Base-by-base conservation (phyloP, 169 alveolate species). In the Eimeria sp. region DNA sequence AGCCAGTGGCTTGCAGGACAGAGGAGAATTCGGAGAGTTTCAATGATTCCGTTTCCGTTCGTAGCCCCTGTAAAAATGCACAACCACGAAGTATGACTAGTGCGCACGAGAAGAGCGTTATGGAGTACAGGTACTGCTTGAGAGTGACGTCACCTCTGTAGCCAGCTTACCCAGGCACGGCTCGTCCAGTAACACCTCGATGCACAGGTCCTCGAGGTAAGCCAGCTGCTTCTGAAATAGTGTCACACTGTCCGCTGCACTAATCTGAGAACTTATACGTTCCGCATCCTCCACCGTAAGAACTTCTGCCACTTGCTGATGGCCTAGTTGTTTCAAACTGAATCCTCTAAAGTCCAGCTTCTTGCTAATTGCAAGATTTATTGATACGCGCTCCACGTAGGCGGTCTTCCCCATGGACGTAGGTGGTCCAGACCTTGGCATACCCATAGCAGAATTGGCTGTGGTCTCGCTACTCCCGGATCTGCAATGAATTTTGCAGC, bases 1-100 rank as follows among this genome's bases (percentile, higher is more conserved):
- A 85, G 80, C 93, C 93, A 85, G 16, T 85, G 80, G 80, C 82
- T 85, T 40, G 93, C 93, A 30, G 93, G 93, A 27, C 76, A 27
- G 11, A 60, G 66, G 33, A 85, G 93, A 14, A 85, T 85, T 37
- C 93, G 82, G 40, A 62, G 93, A n/a, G 56, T 27, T 54, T 40
- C 80, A 46, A 85, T 58, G 62, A 82, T 49, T 46, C 93, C 82
- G 82, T 85, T 64, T 33, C 93, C 93, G 80, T 85, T 82, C 52
- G 68, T 30, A n/a, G 93, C 93, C 27, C 93, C 93, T 85, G 93
- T 74, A 56, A 78, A 52, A 78, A 23, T 78, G 46, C 49, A 76
- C 13, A 78, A 13, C 8, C 89, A 52, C 30, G 66, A 52, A 49
- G n/a, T 37, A 71, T 3, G 54, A 16, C 4, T 71, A 71, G 0